Percentiles rank a stretch among this genome's conserved stretches.
Conservation (phyloP, 371 early-diverging fungal genomes). For the Nematocida sp. region DNA sequence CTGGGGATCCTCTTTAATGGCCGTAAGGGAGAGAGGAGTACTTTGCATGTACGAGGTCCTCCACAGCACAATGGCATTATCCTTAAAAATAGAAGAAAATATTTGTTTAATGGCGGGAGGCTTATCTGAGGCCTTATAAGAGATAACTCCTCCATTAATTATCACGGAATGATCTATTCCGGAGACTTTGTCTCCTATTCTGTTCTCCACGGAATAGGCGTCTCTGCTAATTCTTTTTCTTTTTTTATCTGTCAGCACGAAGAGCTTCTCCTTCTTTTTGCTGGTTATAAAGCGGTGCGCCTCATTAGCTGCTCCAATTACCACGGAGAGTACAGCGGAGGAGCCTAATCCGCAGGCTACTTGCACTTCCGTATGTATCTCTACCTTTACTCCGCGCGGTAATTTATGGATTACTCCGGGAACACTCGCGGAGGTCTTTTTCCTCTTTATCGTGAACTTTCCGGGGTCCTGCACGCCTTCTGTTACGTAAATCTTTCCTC, state of each 20-base stretch:
- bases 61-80: slow-evolving; percentile 1
- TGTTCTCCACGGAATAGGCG: background rate
- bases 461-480: background rate
- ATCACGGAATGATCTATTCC: slow-evolving; percentile 14
- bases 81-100: background rate
- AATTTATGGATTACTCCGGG: background rate
- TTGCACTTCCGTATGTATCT: background rate
- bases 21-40: background rate
- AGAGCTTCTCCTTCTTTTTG: background rate
- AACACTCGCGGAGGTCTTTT: background rate
- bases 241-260: background rate
- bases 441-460: background rate
- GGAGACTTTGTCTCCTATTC: background rate
- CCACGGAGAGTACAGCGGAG: background rate
- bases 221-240: background rate
- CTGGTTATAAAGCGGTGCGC: background rate
- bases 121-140: background rate
- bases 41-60: background rate
- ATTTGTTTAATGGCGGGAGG: background rate
- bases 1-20: background rate
- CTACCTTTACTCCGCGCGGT: background rate
- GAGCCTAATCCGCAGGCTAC: slow-evolving; percentile 17
- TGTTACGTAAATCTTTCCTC: background rate
- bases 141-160: background rate
- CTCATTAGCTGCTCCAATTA: background rate